phyloP scores from a whole-genome alignment of 495 filamentous ascomycete species.

The Tuber umbilicatum region DNA sequence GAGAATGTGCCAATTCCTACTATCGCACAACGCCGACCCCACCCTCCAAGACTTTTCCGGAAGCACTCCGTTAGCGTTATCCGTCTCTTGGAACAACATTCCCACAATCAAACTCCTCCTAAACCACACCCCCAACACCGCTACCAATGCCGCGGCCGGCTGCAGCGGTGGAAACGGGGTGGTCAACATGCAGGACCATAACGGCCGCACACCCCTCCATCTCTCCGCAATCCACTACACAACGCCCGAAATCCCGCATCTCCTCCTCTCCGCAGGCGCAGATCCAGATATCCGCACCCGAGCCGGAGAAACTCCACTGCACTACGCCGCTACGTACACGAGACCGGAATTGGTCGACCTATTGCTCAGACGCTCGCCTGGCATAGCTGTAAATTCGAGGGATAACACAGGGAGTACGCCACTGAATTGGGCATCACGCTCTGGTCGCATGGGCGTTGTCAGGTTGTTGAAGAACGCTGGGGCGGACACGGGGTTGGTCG shows the following conservation, averaged over 20 bases:
- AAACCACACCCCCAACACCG: constrained; percentile 2
- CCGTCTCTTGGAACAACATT: background rate
- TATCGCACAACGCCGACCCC: background rate
- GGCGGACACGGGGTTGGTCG: background rate
- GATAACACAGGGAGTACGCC: constrained; percentile 4
- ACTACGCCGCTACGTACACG: constrained; percentile 14
- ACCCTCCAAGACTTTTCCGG: background rate
- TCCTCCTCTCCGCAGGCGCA: constrained; percentile 14
- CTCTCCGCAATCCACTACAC: constrained; percentile 11
- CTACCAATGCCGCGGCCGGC: constrained; percentile 4
- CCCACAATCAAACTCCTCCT: constrained; percentile 7
- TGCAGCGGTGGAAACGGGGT: background rate
- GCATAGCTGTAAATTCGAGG: background rate
- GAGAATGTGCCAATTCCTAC: background rate
- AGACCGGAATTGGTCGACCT: constrained; percentile 5
- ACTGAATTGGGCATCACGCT: constrained; percentile 13
- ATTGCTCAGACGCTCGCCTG: background rate
- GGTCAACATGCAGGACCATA: constrained; percentile 8
- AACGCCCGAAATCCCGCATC: background rate
- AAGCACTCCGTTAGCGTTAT: background rate
- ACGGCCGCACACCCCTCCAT: constrained; percentile 12
- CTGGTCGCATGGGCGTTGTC: background rate
- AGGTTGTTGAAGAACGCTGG: background rate
- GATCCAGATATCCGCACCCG: background rate
- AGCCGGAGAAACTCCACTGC: constrained; percentile 1